Conservation (phyloP, 2,329 filamentous ascomycete species). For the Paecilomyces variotii region DNA sequence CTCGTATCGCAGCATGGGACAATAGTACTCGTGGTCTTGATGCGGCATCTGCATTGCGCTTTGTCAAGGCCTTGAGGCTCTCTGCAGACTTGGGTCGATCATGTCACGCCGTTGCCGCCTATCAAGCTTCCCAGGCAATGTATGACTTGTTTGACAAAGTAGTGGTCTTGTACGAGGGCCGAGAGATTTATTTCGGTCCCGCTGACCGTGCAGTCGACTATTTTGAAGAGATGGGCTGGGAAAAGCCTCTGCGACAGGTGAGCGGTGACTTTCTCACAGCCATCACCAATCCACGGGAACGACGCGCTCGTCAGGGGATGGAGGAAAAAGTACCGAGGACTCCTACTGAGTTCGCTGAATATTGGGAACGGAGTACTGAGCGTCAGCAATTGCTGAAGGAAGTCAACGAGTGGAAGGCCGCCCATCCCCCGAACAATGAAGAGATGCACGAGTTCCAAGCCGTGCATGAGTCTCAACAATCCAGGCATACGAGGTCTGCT, state of each 20-base stretch:
- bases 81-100: conserved; percentile 43
- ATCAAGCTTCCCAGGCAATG: conserved; percentile 42
- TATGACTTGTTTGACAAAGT: conserved; percentile 63
- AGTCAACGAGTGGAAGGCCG: conserved; percentile 36
- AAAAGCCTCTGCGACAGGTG: conserved; percentile 61
- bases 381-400: conserved; percentile 35
- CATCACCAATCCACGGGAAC: conserved; percentile 57
- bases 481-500: conserved; percentile 57
- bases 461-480: not conserved
- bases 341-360: conserved; percentile 57
- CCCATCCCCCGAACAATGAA: conserved; percentile 16
- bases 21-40: conserved; percentile 45
- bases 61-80: conserved; percentile 44
- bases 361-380: conserved; percentile 48
- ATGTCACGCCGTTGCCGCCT: conserved; percentile 49
- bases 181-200: conserved; percentile 69
- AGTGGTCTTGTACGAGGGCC: conserved; percentile 64
- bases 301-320: conserved; percentile 50
- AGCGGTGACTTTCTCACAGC: conserved; percentile 67
- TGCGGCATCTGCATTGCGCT: conserved; percentile 49
- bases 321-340: conserved; percentile 59
- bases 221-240: conserved; percentile 63
- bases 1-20: conserved; percentile 30
- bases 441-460: not conserved
- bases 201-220: conserved; percentile 53